These are phyloP conservation scores for Bertia moriformis DNA, from an alignment of 2,329 filamentous ascomycete species.

Conservation along the genomic window DNA sequence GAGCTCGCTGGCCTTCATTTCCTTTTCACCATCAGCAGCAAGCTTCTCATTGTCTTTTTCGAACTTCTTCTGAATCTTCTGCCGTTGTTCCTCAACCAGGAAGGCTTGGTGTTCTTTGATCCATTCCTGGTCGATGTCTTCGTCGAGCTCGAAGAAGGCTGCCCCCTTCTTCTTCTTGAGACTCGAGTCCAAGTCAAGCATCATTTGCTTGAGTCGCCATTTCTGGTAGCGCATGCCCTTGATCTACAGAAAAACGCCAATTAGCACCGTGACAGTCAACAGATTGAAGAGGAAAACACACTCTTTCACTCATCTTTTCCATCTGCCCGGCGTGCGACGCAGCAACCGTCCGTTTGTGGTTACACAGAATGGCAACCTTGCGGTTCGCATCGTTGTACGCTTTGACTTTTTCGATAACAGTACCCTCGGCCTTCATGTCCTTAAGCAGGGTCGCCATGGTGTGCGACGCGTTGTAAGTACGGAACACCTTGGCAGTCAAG, in stretches of 20 bases:
- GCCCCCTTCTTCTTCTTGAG: conserved; percentile 79
- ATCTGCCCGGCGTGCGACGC: conserved; percentile 78
- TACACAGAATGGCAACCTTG: conserved; percentile 90
- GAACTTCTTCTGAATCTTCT: conserved; percentile 94
- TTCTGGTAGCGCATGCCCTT: conserved; percentile 89
- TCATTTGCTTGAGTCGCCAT: conserved; percentile 93
- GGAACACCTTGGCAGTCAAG: conserved; percentile 94
- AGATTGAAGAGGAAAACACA: conserved; percentile 11
- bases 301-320: conserved; percentile 79
- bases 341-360: conserved; percentile 93
- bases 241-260: conserved; percentile 34
- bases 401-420: conserved; percentile 76
- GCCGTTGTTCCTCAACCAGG: conserved; percentile 69
- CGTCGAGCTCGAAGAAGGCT: conserved; percentile 68
- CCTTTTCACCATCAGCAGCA: conserved; percentile 65
- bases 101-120: conserved; percentile 68
- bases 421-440: conserved; percentile 48
- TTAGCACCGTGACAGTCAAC: conserved; percentile 3
- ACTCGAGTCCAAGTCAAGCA: conserved; percentile 73
- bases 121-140: conserved; percentile 74
- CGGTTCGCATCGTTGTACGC: conserved; percentile 97
- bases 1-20: conserved; percentile 75
- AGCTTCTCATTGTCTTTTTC: conserved; percentile 97
- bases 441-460: conserved; percentile 82
- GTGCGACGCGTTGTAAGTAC: conserved; percentile 96